Evolutionary conservation across 371 early-diverging fungal genomes (phyloP), one percentile per base, ranked within the genome.

Genomic region (Phascolomyces articulosus): DNA sequence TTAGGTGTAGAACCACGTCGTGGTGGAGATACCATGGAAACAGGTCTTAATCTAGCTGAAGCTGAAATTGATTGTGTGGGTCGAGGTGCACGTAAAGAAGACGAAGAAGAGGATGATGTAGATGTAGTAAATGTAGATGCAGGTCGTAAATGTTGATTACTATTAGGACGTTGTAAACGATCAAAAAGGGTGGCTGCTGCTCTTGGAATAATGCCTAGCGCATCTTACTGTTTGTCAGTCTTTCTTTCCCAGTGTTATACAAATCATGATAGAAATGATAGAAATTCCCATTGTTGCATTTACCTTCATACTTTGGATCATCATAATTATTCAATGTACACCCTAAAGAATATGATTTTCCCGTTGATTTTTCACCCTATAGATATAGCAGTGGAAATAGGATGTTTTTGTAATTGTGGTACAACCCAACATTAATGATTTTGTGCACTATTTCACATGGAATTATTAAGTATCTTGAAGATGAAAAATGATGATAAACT

Each of bases 311-410:
- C 24, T 82, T 76, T 13, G 66, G 55, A 27, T 66, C 63, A 13
- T 78, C 89, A 63, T 92, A 87, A 20, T 40, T 47, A 28, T 34
- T 40, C 29, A 53, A 20, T 9, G 29, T 34, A 23, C 95, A 94
- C 56, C 96, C 96, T 98, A 99, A 99, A 18, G 99, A 99, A 70
- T 94, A 96, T 9, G 99, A 99, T 84, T 99, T 99, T 48, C 99
- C 99, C 29, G 95, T 93, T 8, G 95, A 94, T 13, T 95, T 94
- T 84, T 98, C 95, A 16, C 93, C 83, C 83, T 83, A n/a, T n/a
- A n/a, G n/a, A n/a, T n/a, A n/a, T n/a, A n/a, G n/a, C n/a, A n/a
- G n/a, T n/a, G n/a, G n/a, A n/a, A n/a, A n/a, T n/a, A n/a, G n/a
- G n/a, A n/a, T n/a, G n/a, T n/a, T n/a, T n/a, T n/a, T n/a, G n/a